Conservation (phyloP, 306 rosid genomes). For the Prinsepia uniflora region DNA sequence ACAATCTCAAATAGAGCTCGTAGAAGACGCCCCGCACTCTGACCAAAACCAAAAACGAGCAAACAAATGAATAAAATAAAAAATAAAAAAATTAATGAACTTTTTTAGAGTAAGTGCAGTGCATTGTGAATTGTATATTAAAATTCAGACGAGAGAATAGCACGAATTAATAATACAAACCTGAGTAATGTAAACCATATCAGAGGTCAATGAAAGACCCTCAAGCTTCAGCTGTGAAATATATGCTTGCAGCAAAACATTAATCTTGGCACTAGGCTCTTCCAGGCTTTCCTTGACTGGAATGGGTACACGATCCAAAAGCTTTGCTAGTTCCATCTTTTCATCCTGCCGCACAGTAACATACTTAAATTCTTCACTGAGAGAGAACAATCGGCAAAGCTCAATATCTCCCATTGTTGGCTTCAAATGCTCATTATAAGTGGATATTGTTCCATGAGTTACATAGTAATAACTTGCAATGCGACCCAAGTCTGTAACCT, state of each 20-base stretch:
- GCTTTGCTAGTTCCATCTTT: conserved; percentile 87
- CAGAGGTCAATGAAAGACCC: conserved; percentile 88
- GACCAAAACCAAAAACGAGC: conserved; percentile 6
- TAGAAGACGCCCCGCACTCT: conserved; percentile 97
- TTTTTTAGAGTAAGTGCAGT: neutral
- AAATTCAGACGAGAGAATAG: neutral
- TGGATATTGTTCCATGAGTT: conserved; percentile 88
- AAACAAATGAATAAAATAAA: conserved; percentile 3
- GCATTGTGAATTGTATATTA: neutral
- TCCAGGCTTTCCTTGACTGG: conserved; percentile 96
- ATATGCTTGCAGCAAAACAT: conserved; percentile 87
- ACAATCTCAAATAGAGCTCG: conserved; percentile 96
- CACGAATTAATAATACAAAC: conserved; percentile 32
- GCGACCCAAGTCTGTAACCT: conserved; percentile 96
- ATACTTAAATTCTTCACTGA: conserved; percentile 95
- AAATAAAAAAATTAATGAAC: neutral
- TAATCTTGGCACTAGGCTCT: conserved; percentile 97
- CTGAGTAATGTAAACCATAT: conserved; percentile 98
- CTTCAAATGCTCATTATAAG: conserved; percentile 91
- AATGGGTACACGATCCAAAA: conserved; percentile 87
- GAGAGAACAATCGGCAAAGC: conserved; percentile 82
- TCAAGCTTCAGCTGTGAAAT: conserved; percentile 91
- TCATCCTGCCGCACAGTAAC: conserved; percentile 92
- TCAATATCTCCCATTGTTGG: conserved; percentile 96
- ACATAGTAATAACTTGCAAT: conserved; percentile 94